A percentile compares a stretch with the other conserved stretches of the same genome.
Conservation (phyloP, 2,329 filamentous ascomycete species). For the Diaporthe caulivora region DNA sequence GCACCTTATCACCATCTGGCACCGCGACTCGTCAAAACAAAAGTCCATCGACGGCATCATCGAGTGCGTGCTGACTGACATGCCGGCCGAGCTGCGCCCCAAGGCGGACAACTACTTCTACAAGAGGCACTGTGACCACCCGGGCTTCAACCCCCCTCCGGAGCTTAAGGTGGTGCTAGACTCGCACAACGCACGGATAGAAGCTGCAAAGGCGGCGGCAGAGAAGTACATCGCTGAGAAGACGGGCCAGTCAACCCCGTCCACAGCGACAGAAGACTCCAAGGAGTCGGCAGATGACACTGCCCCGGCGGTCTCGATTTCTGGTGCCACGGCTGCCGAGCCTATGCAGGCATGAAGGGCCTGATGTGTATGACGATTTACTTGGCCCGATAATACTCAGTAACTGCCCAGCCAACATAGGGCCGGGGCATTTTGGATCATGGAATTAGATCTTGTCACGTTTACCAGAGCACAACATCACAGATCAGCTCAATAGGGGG, state of each 20-base stretch:
- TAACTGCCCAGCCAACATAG: slow-evolving; percentile 8
- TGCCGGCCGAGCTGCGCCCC: slow-evolving; percentile 80
- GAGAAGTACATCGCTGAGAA: slow-evolving; percentile 35
- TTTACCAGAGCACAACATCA: slow-evolving; percentile 4
- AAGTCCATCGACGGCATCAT: slow-evolving; percentile 82
- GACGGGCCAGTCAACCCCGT: slow-evolving; percentile 32
- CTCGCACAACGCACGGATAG: slow-evolving; percentile 65
- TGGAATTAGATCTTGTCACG: slow-evolving; percentile 22
- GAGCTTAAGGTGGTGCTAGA: slow-evolving; percentile 70
- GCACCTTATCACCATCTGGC: slow-evolving; percentile 83
- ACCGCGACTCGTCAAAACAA: slow-evolving; percentile 85
- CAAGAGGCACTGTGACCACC: slow-evolving; percentile 90
- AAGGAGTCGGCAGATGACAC: slow-evolving; percentile 8
- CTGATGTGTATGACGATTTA: background rate
- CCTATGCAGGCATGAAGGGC: slow-evolving; percentile 18
- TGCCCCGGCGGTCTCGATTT: slow-evolving; percentile 20
- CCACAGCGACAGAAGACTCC: slow-evolving; percentile 19
- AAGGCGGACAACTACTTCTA: slow-evolving; percentile 83
- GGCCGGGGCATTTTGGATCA: slow-evolving; percentile 14
- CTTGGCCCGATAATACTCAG: slow-evolving; percentile 2
- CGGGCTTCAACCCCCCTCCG: slow-evolving; percentile 78
- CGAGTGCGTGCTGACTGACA: slow-evolving; percentile 77
- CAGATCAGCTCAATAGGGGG: slow-evolving; percentile 6
- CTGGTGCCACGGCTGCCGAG: slow-evolving; percentile 12
- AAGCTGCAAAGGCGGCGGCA: slow-evolving; percentile 47